Percentiles rank a stretch among this genome's conserved stretches.
Evolutionary conservation across 1,284 basidiomycete species (phyloP).

Genomic region (Wallemia hederae): DNA sequence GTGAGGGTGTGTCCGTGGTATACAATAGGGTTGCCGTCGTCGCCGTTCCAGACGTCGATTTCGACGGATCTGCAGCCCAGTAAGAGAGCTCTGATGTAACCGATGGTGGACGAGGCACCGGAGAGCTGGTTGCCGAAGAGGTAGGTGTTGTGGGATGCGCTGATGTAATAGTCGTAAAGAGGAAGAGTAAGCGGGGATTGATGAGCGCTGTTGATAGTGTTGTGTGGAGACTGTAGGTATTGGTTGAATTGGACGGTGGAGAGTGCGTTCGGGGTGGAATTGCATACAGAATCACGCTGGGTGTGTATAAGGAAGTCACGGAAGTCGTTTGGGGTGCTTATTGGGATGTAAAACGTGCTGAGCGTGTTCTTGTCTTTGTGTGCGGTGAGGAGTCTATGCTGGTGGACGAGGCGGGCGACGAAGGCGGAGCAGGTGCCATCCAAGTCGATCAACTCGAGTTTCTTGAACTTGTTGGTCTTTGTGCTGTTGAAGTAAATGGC

Average conservation of each 20-base stretch:
- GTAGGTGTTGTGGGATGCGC: constrained; percentile 91
- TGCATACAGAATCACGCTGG: constrained; percentile 17
- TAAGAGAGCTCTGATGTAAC: constrained; percentile 73
- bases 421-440: neutral
- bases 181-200: constrained; percentile 37
- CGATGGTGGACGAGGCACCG: constrained; percentile 77
- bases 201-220: constrained; percentile 15
- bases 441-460: constrained; percentile 21
- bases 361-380: constrained; percentile 18
- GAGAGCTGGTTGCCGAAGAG: constrained; percentile 79
- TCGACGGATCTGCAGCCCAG: constrained; percentile 79
- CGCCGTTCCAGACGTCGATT: constrained; percentile 83
- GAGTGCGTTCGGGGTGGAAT: constrained; percentile 35
- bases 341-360: constrained; percentile 33
- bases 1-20: constrained; percentile 85
- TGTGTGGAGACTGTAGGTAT: constrained; percentile 22
- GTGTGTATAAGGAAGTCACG: constrained; percentile 15
- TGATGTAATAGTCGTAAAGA: constrained; percentile 65
- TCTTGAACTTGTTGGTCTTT: constrained; percentile 61
- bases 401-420: neutral
- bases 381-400: no score
- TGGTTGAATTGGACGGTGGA: constrained; percentile 27
- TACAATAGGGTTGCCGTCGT: constrained; percentile 39
- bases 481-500: constrained; percentile 24
- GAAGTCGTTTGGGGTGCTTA: neutral